Evolutionary conservation across 2,329 filamentous ascomycete species (phyloP).

Genomic region (Alternaria viburni): DNA sequence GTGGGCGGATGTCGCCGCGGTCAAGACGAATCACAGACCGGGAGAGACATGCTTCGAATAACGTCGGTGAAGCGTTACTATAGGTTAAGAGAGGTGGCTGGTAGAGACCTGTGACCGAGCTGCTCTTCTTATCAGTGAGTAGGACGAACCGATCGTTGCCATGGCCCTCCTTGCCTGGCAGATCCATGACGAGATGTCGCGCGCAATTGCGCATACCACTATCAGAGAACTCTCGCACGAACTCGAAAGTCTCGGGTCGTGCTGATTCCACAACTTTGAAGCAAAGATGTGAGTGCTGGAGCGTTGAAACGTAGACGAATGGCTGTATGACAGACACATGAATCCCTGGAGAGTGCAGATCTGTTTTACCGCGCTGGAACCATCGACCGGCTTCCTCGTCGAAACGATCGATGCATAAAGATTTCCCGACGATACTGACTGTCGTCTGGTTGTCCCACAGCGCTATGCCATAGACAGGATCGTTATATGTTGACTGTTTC

Average conservation of each 20-base stretch:
- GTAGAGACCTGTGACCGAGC: constrained; percentile 38
- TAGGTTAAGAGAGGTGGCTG: constrained; percentile 25
- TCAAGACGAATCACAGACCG: constrained; percentile 57
- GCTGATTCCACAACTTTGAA: constrained; percentile 50
- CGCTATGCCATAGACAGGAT: constrained; percentile 42
- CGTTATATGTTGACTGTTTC: constrained; percentile 40
- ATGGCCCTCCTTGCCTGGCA: neutral
- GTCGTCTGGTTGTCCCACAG: constrained; percentile 33
- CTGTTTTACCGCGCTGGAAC: constrained; percentile 46
- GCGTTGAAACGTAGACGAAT: constrained; percentile 62
- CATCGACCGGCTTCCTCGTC: constrained; percentile 46
- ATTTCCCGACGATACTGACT: constrained; percentile 35
- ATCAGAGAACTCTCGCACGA: constrained; percentile 39
- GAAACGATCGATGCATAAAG: constrained; percentile 38
- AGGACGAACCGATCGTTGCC: constrained; percentile 31
- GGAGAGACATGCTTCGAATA: constrained; percentile 53
- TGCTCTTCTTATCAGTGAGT: constrained; percentile 42
- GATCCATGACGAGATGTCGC: constrained; percentile 33
- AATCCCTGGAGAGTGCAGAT: constrained; percentile 57
- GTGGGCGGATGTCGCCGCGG: constrained; percentile 52
- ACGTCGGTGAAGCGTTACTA: constrained; percentile 35
- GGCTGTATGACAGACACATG: constrained; percentile 56
- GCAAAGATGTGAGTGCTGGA: constrained; percentile 60
- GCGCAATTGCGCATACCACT: constrained; percentile 35
- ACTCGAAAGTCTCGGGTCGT: constrained; percentile 29